Evolutionary conservation across 306 rosid species (phyloP).

Genomic region (Morella rubra): DNA sequence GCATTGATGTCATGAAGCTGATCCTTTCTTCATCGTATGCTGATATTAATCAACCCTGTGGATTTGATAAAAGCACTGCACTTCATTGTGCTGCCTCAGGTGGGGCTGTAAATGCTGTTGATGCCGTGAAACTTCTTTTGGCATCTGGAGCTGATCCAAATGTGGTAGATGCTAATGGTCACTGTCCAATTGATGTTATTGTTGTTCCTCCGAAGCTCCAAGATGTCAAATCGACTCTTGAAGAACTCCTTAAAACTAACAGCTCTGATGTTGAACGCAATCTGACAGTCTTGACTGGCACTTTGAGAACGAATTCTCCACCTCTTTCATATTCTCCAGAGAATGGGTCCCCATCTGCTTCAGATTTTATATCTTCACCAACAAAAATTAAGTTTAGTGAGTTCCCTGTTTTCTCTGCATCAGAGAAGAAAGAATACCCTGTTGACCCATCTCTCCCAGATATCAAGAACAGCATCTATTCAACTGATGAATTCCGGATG

Average conservation of each 20-base stretch:
- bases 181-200: conserved; percentile 61
- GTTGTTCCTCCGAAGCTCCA: conserved; percentile 64
- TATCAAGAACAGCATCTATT: conserved; percentile 87
- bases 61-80: conserved; percentile 85
- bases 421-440: conserved; percentile 92
- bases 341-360: conserved; percentile 56
- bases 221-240: conserved; percentile 46
- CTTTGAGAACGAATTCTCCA: conserved; percentile 51
- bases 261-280: conserved; percentile 45
- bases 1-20: conserved; percentile 67
- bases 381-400: conserved; percentile 54
- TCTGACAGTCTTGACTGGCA: conserved; percentile 47
- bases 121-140: conserved; percentile 67
- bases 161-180: conserved; percentile 71
- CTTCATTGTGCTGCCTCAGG: conserved; percentile 96
- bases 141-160: conserved; percentile 82
- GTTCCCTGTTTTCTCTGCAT: conserved; percentile 39
- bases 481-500: conserved; percentile 95
- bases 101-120: conserved; percentile 74
- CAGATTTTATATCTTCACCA: conserved; percentile 50
- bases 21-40: conserved; percentile 62
- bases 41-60: conserved; percentile 57
- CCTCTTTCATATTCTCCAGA: conserved; percentile 65
- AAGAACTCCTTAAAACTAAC: conserved; percentile 63
- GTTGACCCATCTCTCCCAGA: conserved; percentile 92